These are phyloP conservation scores for Starmerella stigmatis DNA, from an alignment of 805 yeast species.

Conservation along the genomic window DNA sequence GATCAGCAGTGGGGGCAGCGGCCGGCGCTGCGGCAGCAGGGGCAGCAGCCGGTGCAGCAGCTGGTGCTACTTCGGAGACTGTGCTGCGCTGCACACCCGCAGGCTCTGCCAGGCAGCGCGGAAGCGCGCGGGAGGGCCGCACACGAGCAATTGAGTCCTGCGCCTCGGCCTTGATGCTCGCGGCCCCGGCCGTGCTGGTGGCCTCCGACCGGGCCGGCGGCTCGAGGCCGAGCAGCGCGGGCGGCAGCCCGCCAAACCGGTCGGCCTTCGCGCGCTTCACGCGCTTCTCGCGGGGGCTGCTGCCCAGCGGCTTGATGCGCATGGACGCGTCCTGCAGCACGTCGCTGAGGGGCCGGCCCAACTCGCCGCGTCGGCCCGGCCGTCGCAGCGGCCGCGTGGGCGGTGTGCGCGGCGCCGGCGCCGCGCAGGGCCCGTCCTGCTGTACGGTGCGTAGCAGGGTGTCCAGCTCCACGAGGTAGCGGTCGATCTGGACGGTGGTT, in stretches of 20 bases:
- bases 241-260: slow-evolving; percentile 1
- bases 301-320: slow-evolving; percentile 5
- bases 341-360: slow-evolving; percentile 5
- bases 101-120: too few species aligned
- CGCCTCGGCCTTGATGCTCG: neutral
- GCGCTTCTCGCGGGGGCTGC: neutral
- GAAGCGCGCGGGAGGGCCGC: too few species aligned
- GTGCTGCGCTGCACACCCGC: too few species aligned
- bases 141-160: neutral
- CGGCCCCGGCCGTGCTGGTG: neutral
- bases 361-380: neutral
- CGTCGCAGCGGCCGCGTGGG: neutral
- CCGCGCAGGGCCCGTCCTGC: neutral
- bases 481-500: slow-evolving; percentile 21
- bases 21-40: too few species aligned
- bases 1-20: too few species aligned
- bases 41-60: too few species aligned
- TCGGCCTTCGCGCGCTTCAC: slow-evolving; percentile 4
- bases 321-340: slow-evolving; percentile 3
- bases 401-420: neutral
- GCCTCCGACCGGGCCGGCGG: neutral
- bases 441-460: slow-evolving; percentile 1
- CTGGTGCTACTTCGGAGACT: too few species aligned
- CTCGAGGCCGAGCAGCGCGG: neutral
- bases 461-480: slow-evolving; percentile 27